Percentiles rank a stretch among this genome's conserved stretches.
These are phyloP conservation scores for Chlorociboria aeruginascens DNA, from an alignment of 495 filamentous ascomycete species.

Conservation along the genomic window DNA sequence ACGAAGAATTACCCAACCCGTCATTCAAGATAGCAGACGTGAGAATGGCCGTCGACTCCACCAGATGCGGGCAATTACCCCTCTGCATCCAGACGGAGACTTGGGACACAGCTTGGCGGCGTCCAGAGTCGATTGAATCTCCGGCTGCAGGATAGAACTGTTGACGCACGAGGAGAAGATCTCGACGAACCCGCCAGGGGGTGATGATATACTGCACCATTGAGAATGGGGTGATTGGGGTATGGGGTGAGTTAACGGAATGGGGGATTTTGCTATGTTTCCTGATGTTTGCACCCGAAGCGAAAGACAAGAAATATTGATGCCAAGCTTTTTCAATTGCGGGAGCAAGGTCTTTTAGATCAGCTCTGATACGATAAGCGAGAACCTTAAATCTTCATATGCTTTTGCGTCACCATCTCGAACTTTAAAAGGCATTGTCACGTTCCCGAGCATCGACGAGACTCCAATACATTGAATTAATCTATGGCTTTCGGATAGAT, in stretches of 20 bases:
- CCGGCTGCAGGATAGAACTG: slow-evolving; percentile 48
- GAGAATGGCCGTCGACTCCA: slow-evolving; percentile 71
- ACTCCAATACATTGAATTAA: no score
- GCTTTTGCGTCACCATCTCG: no score
- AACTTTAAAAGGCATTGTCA: no score
- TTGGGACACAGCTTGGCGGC: slow-evolving; percentile 29
- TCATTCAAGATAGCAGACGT: slow-evolving; percentile 54
- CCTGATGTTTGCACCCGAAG: no score
- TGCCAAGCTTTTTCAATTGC: background rate
- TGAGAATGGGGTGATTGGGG: background rate
- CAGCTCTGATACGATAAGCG: no score
- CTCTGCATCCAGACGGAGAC: slow-evolving; percentile 49
- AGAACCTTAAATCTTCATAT: no score
- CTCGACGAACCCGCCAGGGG: slow-evolving; percentile 57
- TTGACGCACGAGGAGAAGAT: slow-evolving; percentile 53
- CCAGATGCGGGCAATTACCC: slow-evolving; percentile 66
- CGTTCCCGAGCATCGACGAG: no score
- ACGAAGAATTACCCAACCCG: slow-evolving; percentile 36
- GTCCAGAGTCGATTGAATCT: background rate
- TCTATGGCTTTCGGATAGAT: no score
- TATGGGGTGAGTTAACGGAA: background rate
- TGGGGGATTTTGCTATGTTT: background rate
- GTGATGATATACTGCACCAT: slow-evolving; percentile 73
- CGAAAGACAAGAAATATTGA: background rate
- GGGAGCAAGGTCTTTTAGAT: background rate